Evolutionary conservation across 2,329 filamentous ascomycete species (phyloP).

Genomic region (Colletotrichum musae): DNA sequence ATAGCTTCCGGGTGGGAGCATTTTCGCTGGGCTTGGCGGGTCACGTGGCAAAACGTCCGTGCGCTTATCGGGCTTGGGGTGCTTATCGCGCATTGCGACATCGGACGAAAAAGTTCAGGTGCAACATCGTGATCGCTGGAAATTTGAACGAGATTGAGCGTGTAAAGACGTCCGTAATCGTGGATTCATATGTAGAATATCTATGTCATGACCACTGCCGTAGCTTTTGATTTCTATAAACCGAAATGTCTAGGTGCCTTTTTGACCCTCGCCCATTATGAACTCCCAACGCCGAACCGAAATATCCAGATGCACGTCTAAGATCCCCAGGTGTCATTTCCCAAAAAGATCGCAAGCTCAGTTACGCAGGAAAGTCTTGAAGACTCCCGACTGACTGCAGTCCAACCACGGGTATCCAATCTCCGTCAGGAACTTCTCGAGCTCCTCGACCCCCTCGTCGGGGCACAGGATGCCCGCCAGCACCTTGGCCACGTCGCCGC

Average conservation of each 20-base stretch:
- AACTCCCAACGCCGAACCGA: slow-evolving; percentile 24
- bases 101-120: slow-evolving; percentile 4
- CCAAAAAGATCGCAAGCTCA: slow-evolving; percentile 29
- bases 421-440: slow-evolving; percentile 71
- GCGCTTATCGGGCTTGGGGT: slow-evolving; percentile 1
- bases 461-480: slow-evolving; percentile 93
- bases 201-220: neutral
- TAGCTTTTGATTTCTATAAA: neutral
- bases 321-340: neutral
- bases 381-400: slow-evolving; percentile 68
- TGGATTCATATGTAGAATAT: too few relatives aligned
- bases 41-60: slow-evolving; percentile 21
- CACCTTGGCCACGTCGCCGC: slow-evolving; percentile 93
- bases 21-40: slow-evolving; percentile 20
- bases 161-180: too few relatives aligned
- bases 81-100: slow-evolving; percentile 12
- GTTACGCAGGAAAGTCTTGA: slow-evolving; percentile 69
- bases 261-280: neutral
- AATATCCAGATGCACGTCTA: slow-evolving; percentile 20
- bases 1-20: slow-evolving; percentile 19
- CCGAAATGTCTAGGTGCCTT: neutral
- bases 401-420: slow-evolving; percentile 78
- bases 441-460: slow-evolving; percentile 76
- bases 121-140: too few relatives aligned
- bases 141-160: too few relatives aligned